Conservation (phyloP, 2,329 filamentous ascomycete genomes). For the Purpureocillium takamizusanense region DNA sequence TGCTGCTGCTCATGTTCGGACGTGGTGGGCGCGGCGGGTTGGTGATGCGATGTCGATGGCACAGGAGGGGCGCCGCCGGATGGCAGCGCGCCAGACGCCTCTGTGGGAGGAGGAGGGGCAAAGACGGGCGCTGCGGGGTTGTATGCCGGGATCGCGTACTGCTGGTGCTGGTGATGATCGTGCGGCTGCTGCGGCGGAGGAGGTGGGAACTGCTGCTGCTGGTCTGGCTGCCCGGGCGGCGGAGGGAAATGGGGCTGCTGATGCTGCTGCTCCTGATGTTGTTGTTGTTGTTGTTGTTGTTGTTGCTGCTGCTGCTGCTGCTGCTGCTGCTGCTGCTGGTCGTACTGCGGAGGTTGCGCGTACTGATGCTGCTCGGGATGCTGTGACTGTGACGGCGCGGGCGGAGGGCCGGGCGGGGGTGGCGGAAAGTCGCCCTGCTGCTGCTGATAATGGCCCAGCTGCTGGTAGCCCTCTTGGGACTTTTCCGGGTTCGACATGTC, state of each 20-base stretch:
- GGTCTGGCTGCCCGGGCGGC: conserved; percentile 11
- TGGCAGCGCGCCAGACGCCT: background rate
- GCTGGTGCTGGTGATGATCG: conserved; percentile 7
- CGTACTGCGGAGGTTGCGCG: background rate
- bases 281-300: conserved; percentile 8
- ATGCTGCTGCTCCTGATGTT: conserved; percentile 5
- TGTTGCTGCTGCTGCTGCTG: conserved; percentile 7
- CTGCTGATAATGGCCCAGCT: no score
- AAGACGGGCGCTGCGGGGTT: conserved; percentile 20
- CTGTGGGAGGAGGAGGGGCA: conserved; percentile 17
- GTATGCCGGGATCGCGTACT: conserved; percentile 19
- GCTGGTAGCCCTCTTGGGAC: background rate
- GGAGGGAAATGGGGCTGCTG: conserved; percentile 15
- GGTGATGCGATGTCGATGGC: background rate
- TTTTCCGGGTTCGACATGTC: conserved; percentile 2
- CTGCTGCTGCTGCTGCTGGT: conserved; percentile 1
- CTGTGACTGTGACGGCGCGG: background rate
- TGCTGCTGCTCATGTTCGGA: conserved; percentile 1
- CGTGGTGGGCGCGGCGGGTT: background rate
- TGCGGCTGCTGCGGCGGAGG: conserved; percentile 8
- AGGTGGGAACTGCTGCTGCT: conserved; percentile 9
- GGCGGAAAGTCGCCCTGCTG: conserved; percentile 15
- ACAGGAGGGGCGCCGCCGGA: conserved; percentile 1
- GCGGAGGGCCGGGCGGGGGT: conserved; percentile 9
- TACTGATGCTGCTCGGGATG: conserved; percentile 1